A percentile compares a stretch with the other conserved stretches of the same genome.
Evolutionary conservation across 495 filamentous ascomycete genomes (phyloP).

Genomic region (Thermothielavioides terrestris): DNA sequence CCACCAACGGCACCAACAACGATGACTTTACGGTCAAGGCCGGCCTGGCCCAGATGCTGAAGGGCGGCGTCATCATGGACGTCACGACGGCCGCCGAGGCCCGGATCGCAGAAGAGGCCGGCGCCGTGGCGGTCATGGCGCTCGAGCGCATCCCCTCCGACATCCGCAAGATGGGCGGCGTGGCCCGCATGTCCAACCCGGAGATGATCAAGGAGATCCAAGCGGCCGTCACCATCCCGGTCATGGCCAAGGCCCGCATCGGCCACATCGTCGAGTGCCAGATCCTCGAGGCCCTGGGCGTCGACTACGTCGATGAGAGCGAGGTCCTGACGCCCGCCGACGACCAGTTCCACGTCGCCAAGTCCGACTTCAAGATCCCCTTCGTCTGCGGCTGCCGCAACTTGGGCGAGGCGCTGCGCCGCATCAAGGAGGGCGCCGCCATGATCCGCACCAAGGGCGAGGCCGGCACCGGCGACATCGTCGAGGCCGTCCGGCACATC

Average conservation of each 20-base stretch:
- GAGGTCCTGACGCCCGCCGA: slow-evolving; percentile 97
- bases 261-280: slow-evolving; percentile 98
- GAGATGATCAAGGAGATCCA: slow-evolving; percentile 95
- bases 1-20: slow-evolving; percentile 17
- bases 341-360: slow-evolving; percentile 82
- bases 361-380: slow-evolving; percentile 70
- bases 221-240: slow-evolving; percentile 92
- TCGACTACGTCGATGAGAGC: slow-evolving; percentile 97
- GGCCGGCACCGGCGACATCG: slow-evolving; percentile 94
- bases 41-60: slow-evolving; percentile 91
- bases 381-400: slow-evolving; percentile 98
- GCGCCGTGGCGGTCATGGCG: slow-evolving; percentile 95
- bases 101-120: slow-evolving; percentile 93
- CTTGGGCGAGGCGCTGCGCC: slow-evolving; percentile 84
- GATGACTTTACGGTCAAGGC: slow-evolving; percentile 71
- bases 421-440: slow-evolving; percentile 88
- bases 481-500: slow-evolving; percentile 95
- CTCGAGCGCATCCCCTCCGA: slow-evolving; percentile 96
- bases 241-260: slow-evolving; percentile 98
- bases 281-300: slow-evolving; percentile 89
- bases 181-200: slow-evolving; percentile 95
- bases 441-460: slow-evolving; percentile 99
- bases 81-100: slow-evolving; percentile 93
- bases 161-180: slow-evolving; percentile 85
- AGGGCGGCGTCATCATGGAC: slow-evolving; percentile 99